Percentiles rank a stretch among this genome's conserved stretches.
These are phyloP conservation scores for Tolypocladium ophioglossoides DNA, from an alignment of 2,329 filamentous ascomycete genomes.

Conservation along the genomic window DNA sequence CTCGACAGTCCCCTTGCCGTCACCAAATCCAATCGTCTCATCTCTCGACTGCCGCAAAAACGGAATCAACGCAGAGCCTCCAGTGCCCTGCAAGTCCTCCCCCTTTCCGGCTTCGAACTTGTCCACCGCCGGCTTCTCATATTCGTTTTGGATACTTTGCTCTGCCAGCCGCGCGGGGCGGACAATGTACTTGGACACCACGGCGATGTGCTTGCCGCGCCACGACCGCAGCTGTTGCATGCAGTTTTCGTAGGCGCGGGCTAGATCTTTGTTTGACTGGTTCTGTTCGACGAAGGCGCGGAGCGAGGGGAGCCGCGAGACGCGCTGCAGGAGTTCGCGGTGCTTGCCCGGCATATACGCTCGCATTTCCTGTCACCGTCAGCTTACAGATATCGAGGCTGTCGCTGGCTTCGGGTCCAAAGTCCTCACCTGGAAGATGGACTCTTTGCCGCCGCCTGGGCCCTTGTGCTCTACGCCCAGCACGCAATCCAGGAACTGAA, in stretches of 20 bases:
- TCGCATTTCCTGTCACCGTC: constrained; percentile 3
- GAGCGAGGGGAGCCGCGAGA: constrained; percentile 3
- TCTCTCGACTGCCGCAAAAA: background rate
- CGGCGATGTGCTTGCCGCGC: constrained; percentile 8
- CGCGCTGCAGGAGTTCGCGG: constrained; percentile 6
- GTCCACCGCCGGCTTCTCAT: no score
- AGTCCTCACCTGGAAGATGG: constrained; percentile 8
- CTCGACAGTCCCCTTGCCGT: no score
- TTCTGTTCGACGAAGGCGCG: constrained; percentile 5
- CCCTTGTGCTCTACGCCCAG: constrained; percentile 6
- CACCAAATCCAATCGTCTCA: background rate
- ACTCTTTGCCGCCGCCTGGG: background rate
- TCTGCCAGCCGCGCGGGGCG: no score
- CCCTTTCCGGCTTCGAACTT: no score
- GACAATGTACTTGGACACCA: constrained; percentile 11
- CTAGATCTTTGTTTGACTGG: background rate
- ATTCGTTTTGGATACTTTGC: no score
- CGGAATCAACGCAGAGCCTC: constrained; percentile 6
- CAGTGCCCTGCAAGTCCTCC: constrained; percentile 6
- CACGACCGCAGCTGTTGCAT: constrained; percentile 7
- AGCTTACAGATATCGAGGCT: no score
- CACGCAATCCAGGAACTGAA: constrained; percentile 9
- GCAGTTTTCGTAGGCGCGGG: no score
- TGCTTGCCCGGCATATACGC: constrained; percentile 10
- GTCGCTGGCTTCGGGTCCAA: no score